Percentiles rank a stretch among this genome's conserved stretches.
phyloP scores from a whole-genome alignment of 140 eudicot species.

The Bidens hawaiensis region DNA sequence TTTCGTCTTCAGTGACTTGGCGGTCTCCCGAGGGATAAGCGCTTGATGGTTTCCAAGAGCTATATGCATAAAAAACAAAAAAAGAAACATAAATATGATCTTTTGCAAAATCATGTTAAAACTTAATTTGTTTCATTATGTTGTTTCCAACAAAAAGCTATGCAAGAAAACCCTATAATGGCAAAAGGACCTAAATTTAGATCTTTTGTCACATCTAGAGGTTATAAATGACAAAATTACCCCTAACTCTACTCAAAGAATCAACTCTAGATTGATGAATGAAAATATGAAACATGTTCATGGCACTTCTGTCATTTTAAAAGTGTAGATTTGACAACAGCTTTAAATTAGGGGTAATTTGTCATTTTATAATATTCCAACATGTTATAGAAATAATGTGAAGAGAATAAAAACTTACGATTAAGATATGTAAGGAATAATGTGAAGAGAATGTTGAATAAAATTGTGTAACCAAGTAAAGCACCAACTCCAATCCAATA shows the following conservation, averaged over 20 bases:
- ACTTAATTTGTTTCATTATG: not conserved
- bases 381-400: not conserved
- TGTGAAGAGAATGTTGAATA: conserved; percentile 57
- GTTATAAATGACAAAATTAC: not conserved
- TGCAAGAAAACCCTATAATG: not conserved
- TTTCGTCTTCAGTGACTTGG: conserved; percentile 35
- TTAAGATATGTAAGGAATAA: conserved; percentile 58
- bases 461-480: conserved; percentile 54
- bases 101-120: not conserved
- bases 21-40: conserved; percentile 35
- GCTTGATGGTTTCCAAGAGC: conserved; percentile 73
- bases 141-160: not conserved
- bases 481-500: conserved; percentile 79
- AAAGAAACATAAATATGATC: not conserved
- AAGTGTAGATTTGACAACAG: not conserved
- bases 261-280: not conserved
- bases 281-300: too few relatives aligned
- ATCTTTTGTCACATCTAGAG: not conserved
- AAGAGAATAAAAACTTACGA: conserved; percentile 42
- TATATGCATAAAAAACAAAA: conserved; percentile 19
- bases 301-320: not conserved
- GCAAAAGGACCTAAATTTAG: not conserved
- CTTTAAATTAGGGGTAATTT: not conserved
- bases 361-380: not conserved
- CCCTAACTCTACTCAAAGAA: not conserved